phyloP scores from a whole-genome alignment of 345 rosid genomes.

The Hypericum androsaemum region DNA sequence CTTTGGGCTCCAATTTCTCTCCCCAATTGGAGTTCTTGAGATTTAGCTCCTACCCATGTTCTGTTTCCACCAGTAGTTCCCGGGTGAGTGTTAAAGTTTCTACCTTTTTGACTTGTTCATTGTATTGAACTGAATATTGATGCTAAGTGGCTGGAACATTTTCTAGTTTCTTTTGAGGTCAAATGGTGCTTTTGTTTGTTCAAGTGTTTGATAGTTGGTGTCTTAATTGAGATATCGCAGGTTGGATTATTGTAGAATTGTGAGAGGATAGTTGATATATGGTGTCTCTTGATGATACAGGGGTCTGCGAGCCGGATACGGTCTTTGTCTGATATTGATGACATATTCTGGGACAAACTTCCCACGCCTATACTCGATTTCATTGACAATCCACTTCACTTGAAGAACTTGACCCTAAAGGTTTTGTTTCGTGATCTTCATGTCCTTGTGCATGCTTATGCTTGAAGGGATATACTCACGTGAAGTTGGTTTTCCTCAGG shows the following conservation, averaged over 20 bases:
- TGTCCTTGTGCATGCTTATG: conserved; percentile 4
- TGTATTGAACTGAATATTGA: conserved; percentile 5
- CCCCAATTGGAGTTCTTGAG: conserved; percentile 24
- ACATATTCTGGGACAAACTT: conserved; percentile 45
- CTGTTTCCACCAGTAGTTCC: conserved; percentile 17
- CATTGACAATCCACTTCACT: conserved; percentile 65
- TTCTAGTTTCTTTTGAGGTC: neutral
- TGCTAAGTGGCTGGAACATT: neutral
- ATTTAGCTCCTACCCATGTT: conserved; percentile 20
- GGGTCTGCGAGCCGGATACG: conserved; percentile 26
- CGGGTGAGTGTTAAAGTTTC: conserved; percentile 29
- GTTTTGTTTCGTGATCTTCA: conserved; percentile 28
- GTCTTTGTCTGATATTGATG: conserved; percentile 61
- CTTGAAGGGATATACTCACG: neutral
- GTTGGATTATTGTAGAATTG: no score
- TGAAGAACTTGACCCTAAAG: conserved; percentile 63
- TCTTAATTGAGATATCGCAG: no score
- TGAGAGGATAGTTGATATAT: neutral
- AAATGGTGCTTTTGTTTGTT: no score
- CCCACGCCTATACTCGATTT: conserved; percentile 70
- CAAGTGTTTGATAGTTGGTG: no score
- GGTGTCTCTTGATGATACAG: conserved; percentile 28
- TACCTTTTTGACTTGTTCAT: neutral
- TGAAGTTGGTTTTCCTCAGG: conserved; percentile 33
- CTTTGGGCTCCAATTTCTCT: conserved; percentile 24